These are phyloP conservation scores for Viola pubescens DNA, from an alignment of 441 rosid genomes.

Conservation along the genomic window DNA sequence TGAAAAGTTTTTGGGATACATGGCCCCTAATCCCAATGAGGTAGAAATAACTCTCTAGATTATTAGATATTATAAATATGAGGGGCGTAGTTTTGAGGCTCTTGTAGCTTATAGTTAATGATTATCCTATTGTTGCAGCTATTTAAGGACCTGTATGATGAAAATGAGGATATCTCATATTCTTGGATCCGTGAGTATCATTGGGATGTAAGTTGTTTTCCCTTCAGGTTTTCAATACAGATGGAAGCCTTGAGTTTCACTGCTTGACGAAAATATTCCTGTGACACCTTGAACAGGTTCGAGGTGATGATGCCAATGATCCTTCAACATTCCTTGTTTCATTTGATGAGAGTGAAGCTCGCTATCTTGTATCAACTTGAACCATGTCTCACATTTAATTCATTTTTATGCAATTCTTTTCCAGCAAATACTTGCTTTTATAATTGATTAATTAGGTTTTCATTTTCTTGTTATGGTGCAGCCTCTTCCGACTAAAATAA, in stretches of 20 bases:
- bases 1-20: conserved; percentile 85
- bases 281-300: conserved; percentile 38
- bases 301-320: conserved; percentile 64
- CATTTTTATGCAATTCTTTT: background rate
- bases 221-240: background rate
- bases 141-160: conserved; percentile 70
- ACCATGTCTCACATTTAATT: background rate
- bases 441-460: conserved; percentile 7
- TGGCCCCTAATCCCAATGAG: conserved; percentile 84
- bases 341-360: conserved; percentile 64
- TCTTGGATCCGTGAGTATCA: conserved; percentile 89
- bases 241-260: conserved; percentile 5
- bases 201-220: conserved; percentile 77
- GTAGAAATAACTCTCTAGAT: conserved; percentile 29
- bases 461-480: conserved; percentile 24
- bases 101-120: background rate
- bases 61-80: background rate
- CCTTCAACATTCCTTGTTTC: conserved; percentile 71
- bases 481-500: conserved; percentile 88
- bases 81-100: background rate
- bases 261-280: conserved; percentile 10
- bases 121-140: conserved; percentile 43
- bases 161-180: conserved; percentile 65
- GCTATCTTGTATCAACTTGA: conserved; percentile 57
- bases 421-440: background rate